Base-by-base conservation (phyloP, 2,329 filamentous ascomycete species). In the Monilinia polystroma region DNA sequence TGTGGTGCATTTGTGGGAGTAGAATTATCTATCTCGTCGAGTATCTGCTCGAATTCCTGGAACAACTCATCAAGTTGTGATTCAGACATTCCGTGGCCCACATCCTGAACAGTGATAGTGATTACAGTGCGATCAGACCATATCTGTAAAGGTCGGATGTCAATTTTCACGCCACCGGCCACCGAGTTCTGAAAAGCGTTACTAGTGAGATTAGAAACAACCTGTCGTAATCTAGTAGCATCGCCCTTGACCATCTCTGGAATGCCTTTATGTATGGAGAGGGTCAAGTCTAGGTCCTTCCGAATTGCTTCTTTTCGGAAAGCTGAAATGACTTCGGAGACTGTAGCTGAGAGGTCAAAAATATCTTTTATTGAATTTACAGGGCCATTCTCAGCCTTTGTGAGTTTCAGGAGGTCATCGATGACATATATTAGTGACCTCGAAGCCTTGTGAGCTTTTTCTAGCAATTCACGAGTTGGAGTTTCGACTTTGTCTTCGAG, bases 391-490 rank as follows among this genome's bases (percentile, higher is more conserved):
- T 97, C 93, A 0, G 90, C 90, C 74, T 96, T 95, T 0, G 93
- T 96, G 35, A 97, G 80, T 75, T 97, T 93, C 0, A 97, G 81
- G 1, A 97, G 81, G 75, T 97, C 93, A 70, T 97, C 97, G 78
- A 97, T 96, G 11, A 96, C 92, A 75, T 96, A 96, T 3, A 97
- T 94, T 35, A 97, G 80, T 0, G 92, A 96, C 74, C 96, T 96
- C 0, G 93, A 97, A 7, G 93, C 93, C 0, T 92, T 96, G 75
- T 97, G 91, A 0, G 93, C 96, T 71, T 88, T 89, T 0, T 89
- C 84, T 7, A 97, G 80, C 68, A 95, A 96, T 7, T 97, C 92
- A 23, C 93, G 83, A 0, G 91, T 96, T 74, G 96, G 93, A 20
- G 85, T 80, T 69, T 96, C 92, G 2, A 97, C 80, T 0, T 82